Base-by-base conservation (phyloP, 1,139 yeast species). In the Taphrina wiesneri region DNA sequence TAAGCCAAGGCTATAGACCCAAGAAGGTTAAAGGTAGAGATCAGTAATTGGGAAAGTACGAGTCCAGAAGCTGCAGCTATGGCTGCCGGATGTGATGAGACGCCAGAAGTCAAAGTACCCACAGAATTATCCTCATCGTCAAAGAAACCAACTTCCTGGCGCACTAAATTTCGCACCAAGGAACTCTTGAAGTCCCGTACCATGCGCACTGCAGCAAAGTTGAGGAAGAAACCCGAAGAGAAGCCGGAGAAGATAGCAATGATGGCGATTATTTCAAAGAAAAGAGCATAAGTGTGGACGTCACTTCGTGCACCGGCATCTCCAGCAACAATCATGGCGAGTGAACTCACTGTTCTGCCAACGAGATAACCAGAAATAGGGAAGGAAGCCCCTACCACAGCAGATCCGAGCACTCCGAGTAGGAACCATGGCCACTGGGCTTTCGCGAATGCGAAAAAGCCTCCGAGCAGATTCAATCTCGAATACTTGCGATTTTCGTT, bases 1-100 rank as follows among this genome's bases (percentile, higher is more conserved):
- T 85, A 64, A 85, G 89, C 68, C 83, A 88, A 73, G 80, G 82
- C 73, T 83, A 85, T 93, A 85, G 93, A 91, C 83, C 78, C 80
- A 49, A 78, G 85, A 1, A 91, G 82, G 3, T 88, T 79, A 30
- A 54, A 67, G 13, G 62, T 13, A 1, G 69, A 17, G n/a, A 63
- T 67, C 23, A 69, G 23, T 13, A 70, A 23, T 5, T 67, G 66
- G 23, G 66, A 39, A 17, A 68, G 67, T 15, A 67, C 65, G 79
- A 81, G 41, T 77, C 86, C 76, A 15, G 73, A 71, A 21, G 73
- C 70, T 41, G 82, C 82, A 70, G 82, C 82, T 3, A 85, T 85
- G 72, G 83, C 85, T 70, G 83, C 81, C 4, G 85, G 85, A 73
- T 83, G 86, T 69, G 83, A 81, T 17, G 84, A 80, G 57, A 83